A percentile compares a stretch with the other conserved stretches of the same genome.
phyloP scores from a whole-genome alignment of 2,329 filamentous ascomycete genomes.

The Aspergillus niger region DNA sequence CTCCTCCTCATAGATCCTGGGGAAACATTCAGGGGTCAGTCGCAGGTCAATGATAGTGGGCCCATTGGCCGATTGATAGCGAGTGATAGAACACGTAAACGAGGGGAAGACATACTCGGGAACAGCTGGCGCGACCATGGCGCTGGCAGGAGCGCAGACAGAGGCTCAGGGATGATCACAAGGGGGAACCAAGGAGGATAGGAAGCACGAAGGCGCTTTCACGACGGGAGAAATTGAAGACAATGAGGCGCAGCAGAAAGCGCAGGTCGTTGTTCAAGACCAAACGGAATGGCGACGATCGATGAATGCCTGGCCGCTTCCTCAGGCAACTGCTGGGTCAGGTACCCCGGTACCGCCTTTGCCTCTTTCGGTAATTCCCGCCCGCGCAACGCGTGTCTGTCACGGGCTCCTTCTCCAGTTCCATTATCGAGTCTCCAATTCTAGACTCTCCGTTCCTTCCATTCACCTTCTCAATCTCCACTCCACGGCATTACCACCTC shows the following conservation, averaged over 20 bases:
- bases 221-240: conserved; percentile 1
- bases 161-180: conserved; percentile 8
- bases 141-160: conserved; percentile 34
- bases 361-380: conserved; percentile 19
- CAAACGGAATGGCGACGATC: conserved; percentile 11
- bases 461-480: not conserved
- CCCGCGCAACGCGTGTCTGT: conserved; percentile 26
- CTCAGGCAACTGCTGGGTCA: conserved; percentile 18
- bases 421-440: not conserved
- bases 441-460: conserved; percentile 1
- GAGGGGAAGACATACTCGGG: conserved; percentile 63
- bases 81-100: conserved; percentile 32
- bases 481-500: not conserved
- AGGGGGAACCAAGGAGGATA: not conserved
- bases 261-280: conserved; percentile 17
- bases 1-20: conserved; percentile 89
- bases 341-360: conserved; percentile 22
- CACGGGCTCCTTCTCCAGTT: conserved; percentile 6
- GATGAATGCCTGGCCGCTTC: conserved; percentile 4
- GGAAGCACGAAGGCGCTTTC: not conserved
- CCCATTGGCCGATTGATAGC: conserved; percentile 24
- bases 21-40: conserved; percentile 23
- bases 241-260: conserved; percentile 11
- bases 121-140: conserved; percentile 73
- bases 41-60: conserved; percentile 9